These are phyloP conservation scores for Amoebophrya sp. DNA, from an alignment of 169 alveolate species.

Conservation along the genomic window DNA sequence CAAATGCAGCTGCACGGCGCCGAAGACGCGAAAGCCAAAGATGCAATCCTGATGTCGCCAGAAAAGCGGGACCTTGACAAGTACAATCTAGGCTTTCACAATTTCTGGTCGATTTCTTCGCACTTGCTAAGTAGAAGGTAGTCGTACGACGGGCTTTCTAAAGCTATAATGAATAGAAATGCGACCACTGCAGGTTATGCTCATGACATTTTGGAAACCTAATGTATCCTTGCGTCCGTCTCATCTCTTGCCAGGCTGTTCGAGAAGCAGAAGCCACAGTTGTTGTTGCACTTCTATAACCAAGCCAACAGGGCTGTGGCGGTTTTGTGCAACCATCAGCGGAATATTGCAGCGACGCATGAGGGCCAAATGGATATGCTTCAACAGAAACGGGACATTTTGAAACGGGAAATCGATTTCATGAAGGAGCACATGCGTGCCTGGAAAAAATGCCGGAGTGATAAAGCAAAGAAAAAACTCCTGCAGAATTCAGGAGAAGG, in stretches of 20 bases:
- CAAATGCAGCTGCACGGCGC: not conserved
- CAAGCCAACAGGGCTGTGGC: conserved; percentile 96
- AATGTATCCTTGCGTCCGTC: too few relatives aligned
- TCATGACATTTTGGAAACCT: too few relatives aligned
- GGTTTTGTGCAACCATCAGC: conserved; percentile 93
- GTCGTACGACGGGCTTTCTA: too few relatives aligned
- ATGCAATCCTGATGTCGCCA: too few relatives aligned
- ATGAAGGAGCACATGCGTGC: conserved; percentile 48
- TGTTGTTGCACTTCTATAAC: conserved; percentile 85
- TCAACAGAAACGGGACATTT: conserved; percentile 56
- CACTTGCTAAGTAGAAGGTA: too few relatives aligned
- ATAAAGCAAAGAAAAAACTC: not conserved
- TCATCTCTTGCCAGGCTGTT: conserved; percentile 31
- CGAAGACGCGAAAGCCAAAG: conserved; percentile 39
- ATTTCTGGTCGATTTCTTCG: too few relatives aligned
- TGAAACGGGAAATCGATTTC: conserved; percentile 29
- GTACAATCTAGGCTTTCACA: too few relatives aligned
- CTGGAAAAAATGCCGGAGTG: not conserved
- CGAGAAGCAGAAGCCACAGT: conserved; percentile 45
- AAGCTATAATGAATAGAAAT: too few relatives aligned
- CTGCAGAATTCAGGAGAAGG: not conserved
- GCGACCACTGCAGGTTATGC: too few relatives aligned
- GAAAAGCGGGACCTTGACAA: too few relatives aligned
- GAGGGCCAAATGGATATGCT: conserved; percentile 85
- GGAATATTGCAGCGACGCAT: conserved; percentile 86